Evolutionary conservation across 2,329 filamentous ascomycete genomes (phyloP).

Genomic region (Scortechinia acanthostroma): DNA sequence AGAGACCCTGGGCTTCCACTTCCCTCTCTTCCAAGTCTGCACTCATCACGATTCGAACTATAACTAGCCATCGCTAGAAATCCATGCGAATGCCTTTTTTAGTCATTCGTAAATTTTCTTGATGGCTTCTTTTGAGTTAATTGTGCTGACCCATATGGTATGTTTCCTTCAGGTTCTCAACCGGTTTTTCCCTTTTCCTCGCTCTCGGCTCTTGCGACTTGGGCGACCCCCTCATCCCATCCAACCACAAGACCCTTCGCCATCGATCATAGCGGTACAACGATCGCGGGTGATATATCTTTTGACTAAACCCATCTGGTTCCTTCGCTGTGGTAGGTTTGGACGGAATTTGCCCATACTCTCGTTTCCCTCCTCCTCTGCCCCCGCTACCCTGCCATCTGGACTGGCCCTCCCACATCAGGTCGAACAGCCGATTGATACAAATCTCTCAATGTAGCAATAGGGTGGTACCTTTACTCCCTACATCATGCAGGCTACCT

Average conservation of each 20-base stretch:
- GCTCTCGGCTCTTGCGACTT: background rate
- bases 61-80: too few relatives aligned
- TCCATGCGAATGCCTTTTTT: too few relatives aligned
- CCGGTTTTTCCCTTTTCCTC: background rate
- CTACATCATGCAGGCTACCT: background rate
- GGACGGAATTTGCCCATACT: conserved; percentile 16
- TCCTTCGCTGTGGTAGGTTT: conserved; percentile 23
- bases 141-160: background rate
- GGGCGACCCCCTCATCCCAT: conserved; percentile 14
- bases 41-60: too few relatives aligned
- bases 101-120: too few relatives aligned
- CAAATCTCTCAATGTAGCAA: too few relatives aligned
- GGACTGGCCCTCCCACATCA: too few relatives aligned
- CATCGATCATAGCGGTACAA: conserved; percentile 9
- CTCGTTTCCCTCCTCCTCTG: background rate
- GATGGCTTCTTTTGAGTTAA: background rate
- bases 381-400: too few relatives aligned
- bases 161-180: background rate
- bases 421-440: too few relatives aligned
- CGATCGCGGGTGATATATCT: conserved; percentile 20
- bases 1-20: too few relatives aligned
- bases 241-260: background rate
- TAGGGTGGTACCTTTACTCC: too few relatives aligned
- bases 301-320: conserved; percentile 12
- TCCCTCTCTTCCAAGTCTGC: too few relatives aligned